Evolutionary conservation across 305 asterid species (phyloP), one percentile per base, ranked within the genome.

Genomic region (Fraxinus dipetala): DNA sequence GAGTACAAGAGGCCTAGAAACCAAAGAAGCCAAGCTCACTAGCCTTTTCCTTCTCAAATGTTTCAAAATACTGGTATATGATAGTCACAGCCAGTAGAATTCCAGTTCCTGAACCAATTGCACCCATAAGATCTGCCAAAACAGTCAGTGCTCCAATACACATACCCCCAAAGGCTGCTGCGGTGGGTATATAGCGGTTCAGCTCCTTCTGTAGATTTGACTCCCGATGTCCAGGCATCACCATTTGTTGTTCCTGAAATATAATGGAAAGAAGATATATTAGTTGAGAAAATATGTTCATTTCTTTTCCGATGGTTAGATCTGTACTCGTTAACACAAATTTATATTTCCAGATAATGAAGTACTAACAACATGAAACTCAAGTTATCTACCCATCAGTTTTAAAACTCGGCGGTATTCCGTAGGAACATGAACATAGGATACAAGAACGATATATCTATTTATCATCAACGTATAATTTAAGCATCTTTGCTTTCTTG

Each of bases 1-100:
- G 22, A 75, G 22, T 75, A 26, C 31, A 22, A 5, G 20, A 10
- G 82, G 34, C 48, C 69, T 75, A 85, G 75, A 85, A 82, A 38
- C 87, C 83, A 9, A 85, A 85, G 78, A 85, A 81, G 34, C 87
- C 85, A 14, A 81, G 78, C 67, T 85, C 81, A 6, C 85, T 85
- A 2, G 85, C 87, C 65, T 81, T 85, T 45, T 81, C 87, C 38
- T 85, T 85, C 85, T 85, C 85, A 38, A 61, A 85, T 9, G 87
- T 78, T 80, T 85, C 85, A 2, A 81, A 85, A 70, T 81, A 85
- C 80, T 85, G 87, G 38, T 81, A 85, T n/a, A 85, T 81, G 83
- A 85, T 85, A 1, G 85, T 82, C 6, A 85, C 85, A 5, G 87
- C 86, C 16, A 83, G 83, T 4, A 83, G 72, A 70, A 83, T 83